phyloP scores from a whole-genome alignment of 768 basidiomycete genomes.

The Leccinum variicolor region DNA sequence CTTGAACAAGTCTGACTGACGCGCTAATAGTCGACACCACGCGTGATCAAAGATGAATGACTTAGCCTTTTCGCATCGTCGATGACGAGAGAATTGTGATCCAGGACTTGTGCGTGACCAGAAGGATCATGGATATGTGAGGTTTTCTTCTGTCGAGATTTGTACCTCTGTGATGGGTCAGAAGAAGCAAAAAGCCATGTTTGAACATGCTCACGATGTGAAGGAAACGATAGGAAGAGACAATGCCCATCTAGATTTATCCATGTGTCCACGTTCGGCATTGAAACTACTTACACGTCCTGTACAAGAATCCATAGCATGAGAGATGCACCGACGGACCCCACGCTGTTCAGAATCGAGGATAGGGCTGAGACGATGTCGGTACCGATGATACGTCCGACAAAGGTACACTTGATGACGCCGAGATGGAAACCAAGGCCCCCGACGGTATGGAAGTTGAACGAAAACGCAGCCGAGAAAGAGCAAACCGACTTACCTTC shows the following conservation, averaged over 20 bases:
- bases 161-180: neutral
- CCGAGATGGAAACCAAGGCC: constrained; percentile 57
- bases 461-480: neutral
- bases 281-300: neutral
- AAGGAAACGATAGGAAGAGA: no score
- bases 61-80: constrained; percentile 6
- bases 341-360: constrained; percentile 52
- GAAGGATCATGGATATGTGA: no score
- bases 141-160: neutral
- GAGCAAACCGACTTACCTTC: constrained; percentile 34
- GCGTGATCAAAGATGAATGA: rapidly evolving
- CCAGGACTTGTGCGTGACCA: neutral
- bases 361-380: constrained; percentile 62
- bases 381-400: constrained; percentile 55
- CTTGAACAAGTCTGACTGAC: constrained; percentile 8
- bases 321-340: constrained; percentile 54
- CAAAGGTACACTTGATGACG: constrained; percentile 51
- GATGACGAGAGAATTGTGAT: neutral
- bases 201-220: neutral
- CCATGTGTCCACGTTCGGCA: no score
- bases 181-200: neutral
- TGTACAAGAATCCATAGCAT: constrained; percentile 56
- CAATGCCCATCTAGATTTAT: neutral
- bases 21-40: neutral
- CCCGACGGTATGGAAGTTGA: constrained; percentile 35